Conservation (phyloP, 2,329 filamentous ascomycete species). For the Neofusicoccum parvum region DNA sequence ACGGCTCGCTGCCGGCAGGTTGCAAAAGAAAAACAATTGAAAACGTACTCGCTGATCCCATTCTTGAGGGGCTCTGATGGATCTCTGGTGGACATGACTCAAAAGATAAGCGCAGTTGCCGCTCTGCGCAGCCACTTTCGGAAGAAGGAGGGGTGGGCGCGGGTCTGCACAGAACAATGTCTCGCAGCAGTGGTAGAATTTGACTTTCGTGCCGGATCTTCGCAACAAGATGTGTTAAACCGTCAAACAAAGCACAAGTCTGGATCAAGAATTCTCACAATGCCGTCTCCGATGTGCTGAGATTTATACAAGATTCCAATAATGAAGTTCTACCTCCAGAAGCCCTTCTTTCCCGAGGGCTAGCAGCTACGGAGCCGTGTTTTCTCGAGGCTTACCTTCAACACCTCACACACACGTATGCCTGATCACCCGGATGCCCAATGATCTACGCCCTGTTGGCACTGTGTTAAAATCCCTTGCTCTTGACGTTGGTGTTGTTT, state of each 20-base stretch:
- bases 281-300: not conserved
- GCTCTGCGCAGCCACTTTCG: not conserved
- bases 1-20: too few species aligned
- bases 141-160: not conserved
- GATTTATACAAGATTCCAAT: not conserved
- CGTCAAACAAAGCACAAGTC: not conserved
- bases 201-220: not conserved
- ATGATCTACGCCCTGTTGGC: not conserved
- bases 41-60: not conserved
- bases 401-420: not conserved
- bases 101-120: not conserved
- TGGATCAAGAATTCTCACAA: not conserved
- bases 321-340: not conserved
- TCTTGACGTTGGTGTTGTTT: not conserved
- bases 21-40: not conserved
- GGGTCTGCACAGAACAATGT: not conserved
- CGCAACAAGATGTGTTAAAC: not conserved
- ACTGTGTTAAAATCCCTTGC: not conserved
- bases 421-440: not conserved
- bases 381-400: conserved; percentile 1
- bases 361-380: not conserved
- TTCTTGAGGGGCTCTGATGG: not conserved
- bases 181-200: not conserved
- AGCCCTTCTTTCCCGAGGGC: not conserved
- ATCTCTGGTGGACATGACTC: not conserved